These are phyloP conservation scores for Aegilops speltoides DNA, from an alignment of 176 grass and related monocot species.

Conservation along the genomic window DNA sequence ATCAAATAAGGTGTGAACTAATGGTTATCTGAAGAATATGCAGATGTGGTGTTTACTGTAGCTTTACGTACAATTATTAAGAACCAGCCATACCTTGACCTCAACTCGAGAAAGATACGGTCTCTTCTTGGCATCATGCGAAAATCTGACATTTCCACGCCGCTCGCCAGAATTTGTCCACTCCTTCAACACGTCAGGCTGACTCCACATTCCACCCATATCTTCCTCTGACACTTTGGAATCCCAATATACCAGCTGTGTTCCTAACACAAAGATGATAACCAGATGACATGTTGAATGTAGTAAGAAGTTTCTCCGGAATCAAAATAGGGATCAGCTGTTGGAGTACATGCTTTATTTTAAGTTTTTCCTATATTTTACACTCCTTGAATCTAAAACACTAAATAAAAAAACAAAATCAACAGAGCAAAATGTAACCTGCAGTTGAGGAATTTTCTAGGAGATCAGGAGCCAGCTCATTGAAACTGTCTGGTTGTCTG, in stretches of 20 bases:
- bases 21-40: neutral
- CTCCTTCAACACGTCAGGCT: slow-evolving; percentile 76
- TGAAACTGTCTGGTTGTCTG: slow-evolving; percentile 51
- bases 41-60: neutral
- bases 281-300: slow-evolving; percentile 17
- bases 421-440: slow-evolving; percentile 51
- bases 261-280: slow-evolving; percentile 46
- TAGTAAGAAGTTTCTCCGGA: neutral
- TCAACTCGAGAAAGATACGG: slow-evolving; percentile 98
- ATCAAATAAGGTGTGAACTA: slow-evolving; percentile 1
- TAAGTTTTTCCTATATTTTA: neutral
- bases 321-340: neutral
- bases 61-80: slow-evolving; percentile 13
- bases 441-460: slow-evolving; percentile 34
- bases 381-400: neutral
- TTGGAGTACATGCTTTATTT: slow-evolving; percentile 3
- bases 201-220: slow-evolving; percentile 84
- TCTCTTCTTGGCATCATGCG: slow-evolving; percentile 76
- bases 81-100: slow-evolving; percentile 70
- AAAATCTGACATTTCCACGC: slow-evolving; percentile 79
- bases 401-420: neutral
- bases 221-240: slow-evolving; percentile 68
- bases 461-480: slow-evolving; percentile 25
- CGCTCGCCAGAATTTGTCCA: slow-evolving; percentile 94
- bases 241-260: slow-evolving; percentile 81